Evolutionary conservation across 2,329 filamentous ascomycete genomes (phyloP), one percentile per base, ranked within the genome.

Genomic region (Cercospora zeae-maydis): DNA sequence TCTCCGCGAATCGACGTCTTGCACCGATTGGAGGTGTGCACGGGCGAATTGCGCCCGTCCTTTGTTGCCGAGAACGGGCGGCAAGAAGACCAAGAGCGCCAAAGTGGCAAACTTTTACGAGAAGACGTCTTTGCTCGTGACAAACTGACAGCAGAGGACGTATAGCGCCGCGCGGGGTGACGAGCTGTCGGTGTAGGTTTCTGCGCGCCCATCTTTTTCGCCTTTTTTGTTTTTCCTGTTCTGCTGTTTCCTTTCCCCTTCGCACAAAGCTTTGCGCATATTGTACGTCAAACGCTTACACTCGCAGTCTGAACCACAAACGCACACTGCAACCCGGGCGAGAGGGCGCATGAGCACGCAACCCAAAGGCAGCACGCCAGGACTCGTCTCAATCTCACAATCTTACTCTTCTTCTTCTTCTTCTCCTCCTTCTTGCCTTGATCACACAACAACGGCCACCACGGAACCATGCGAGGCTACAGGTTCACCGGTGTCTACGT

Each of bases 361-460:
- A 70, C 51, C 47, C 68, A 78, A 79, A 73, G 77, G 77, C 77
- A 78, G 77, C 77, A 78, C 67, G 77, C 77, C 77, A 78, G 77
- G 77, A 78, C 73, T 27, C 24, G 24, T 27, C 6, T 27, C 63
- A 75, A 59, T 52, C 39, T 37, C 59, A 71, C 62, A 66, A 27
- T 27, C 24, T 27, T 27, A 3, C 65, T 59, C 19, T 16, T 30
- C 42, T 51, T 34, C 55, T 6, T 19, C n/a, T n/a, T n/a, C n/a
- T 27, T 27, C 24, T 65, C 58, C 19, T 16, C 34, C 42, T 51
- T 34, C 55, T 6, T 19, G 6, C 31, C 67, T 61, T 37, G 56
- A 54, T 21, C 24, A 53, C 9, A 19, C 39, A 19, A 56, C 56
- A 47, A 55, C 58, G 6, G 24, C 24, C 3, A 27, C 24, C 52